phyloP scores from a whole-genome alignment of 2,329 filamentous ascomycete species.

The Pestalotiopsis sp. region DNA sequence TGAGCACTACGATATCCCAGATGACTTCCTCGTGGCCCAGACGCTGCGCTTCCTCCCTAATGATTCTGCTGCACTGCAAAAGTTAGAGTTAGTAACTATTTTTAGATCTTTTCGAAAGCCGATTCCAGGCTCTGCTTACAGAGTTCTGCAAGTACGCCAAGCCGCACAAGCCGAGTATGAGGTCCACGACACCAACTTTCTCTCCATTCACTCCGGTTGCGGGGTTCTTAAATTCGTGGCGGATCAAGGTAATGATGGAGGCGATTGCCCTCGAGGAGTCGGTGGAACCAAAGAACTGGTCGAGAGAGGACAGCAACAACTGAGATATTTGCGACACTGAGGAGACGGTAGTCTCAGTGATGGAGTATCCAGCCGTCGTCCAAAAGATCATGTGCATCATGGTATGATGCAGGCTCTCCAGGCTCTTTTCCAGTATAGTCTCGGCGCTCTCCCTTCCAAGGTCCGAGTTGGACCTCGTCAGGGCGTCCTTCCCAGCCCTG shows the following conservation, averaged over 20 bases:
- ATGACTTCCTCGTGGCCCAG: conserved; percentile 56
- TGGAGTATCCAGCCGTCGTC: conserved; percentile 59
- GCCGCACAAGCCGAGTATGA: conserved; percentile 61
- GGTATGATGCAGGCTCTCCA: conserved; percentile 56
- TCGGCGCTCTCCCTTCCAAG: conserved; percentile 54
- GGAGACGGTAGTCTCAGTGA: conserved; percentile 56
- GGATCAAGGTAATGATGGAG: conserved; percentile 64
- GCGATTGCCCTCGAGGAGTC: conserved; percentile 68
- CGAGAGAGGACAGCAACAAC: conserved; percentile 57
- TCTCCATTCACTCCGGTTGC: conserved; percentile 60
- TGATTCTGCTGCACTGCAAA: conserved; percentile 44
- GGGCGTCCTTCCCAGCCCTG: conserved; percentile 51
- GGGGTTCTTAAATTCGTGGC: conserved; percentile 64
- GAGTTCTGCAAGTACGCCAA: conserved; percentile 62
- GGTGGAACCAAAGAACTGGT: conserved; percentile 67
- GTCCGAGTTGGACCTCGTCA: conserved; percentile 43
- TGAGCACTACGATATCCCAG: conserved; percentile 67
- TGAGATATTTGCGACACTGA: conserved; percentile 58
- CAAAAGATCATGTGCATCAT: conserved; percentile 62
- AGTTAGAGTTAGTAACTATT: background rate
- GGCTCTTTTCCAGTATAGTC: conserved; percentile 54
- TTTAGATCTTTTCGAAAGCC: background rate
- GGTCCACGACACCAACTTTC: conserved; percentile 58
- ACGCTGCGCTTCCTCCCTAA: conserved; percentile 48
- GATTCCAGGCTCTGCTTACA: conserved; percentile 5